These are phyloP conservation scores for Tricholoma matsutake DNA, from an alignment of 768 basidiomycete species.

Conservation along the genomic window DNA sequence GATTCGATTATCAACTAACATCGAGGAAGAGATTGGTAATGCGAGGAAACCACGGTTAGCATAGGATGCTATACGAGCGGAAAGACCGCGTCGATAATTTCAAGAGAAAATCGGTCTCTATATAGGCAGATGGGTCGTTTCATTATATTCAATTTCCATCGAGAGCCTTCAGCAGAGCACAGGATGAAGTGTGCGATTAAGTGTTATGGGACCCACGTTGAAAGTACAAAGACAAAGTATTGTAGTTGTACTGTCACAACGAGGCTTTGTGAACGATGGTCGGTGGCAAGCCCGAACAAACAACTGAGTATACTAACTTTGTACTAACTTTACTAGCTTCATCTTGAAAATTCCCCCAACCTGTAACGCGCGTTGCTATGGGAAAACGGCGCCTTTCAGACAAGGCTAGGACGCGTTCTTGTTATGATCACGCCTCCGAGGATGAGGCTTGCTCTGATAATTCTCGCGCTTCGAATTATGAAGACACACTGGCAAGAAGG, in stretches of 20 bases:
- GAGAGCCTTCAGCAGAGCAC: conserved; percentile 2
- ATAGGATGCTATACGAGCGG: conserved; percentile 32
- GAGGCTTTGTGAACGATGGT: not conserved
- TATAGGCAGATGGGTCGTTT: conserved; percentile 14
- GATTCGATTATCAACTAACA: conserved; percentile 19
- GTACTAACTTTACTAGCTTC: not conserved
- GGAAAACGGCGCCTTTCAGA: not conserved
- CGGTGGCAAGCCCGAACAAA: not conserved
- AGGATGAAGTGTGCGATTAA: not conserved
- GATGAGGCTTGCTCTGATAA: not conserved
- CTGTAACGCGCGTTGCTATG: not conserved
- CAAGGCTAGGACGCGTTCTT: not conserved
- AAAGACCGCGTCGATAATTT: conserved; percentile 28
- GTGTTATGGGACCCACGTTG: not conserved
- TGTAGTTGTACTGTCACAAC: conserved; percentile 1
- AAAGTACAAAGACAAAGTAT: conserved; percentile 3
- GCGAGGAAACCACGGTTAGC: conserved; percentile 29
- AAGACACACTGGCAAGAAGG: not conserved
- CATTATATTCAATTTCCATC: not conserved
- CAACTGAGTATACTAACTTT: not conserved
- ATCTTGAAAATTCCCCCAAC: not conserved
- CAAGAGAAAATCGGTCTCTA: conserved; percentile 27
- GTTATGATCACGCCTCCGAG: not conserved
- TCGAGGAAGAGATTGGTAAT: conserved; percentile 32
- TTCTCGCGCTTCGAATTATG: not conserved